Evolutionary conservation across 345 rosid species (phyloP), one percentile per base, ranked within the genome.

Genomic region (Populus pruinosa): DNA sequence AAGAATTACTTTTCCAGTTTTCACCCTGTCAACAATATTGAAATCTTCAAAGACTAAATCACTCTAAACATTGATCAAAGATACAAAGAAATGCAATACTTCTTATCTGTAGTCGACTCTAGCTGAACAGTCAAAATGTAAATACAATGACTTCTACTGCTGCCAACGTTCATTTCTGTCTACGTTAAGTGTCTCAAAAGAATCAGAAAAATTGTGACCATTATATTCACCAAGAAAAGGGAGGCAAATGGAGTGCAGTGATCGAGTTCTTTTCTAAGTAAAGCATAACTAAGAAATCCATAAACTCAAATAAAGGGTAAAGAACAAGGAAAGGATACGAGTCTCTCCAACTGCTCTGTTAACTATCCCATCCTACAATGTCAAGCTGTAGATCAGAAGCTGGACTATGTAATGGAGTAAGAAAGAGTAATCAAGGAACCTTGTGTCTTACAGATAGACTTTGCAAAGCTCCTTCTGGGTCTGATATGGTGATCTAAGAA

Each of bases 341-440:
- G 97, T 93, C 88, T 94, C 98, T 72, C 95, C 98, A 77, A 93
- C 92, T 59, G 95, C 91, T 81, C 97, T 91, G 77, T 91, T 94
- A 69, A 88, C 84, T 82, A 90, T 86, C 70, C 98, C 98, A 35
- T 76, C 81, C 98, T 94, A 91, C 84, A 87, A 66, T 79, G 75
- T 76, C 67, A 81, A 70, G 72, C 55, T 69, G 18, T 20, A 71
- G 8, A 73, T 86, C 70, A 86, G 85, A 83, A 82, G 73, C 44
- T 74, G 43, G 62, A 79, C 67, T 6, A 16, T n/a, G 55, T 71
- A 75, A 61, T 8, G 43, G 53, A 74, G 70, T 56, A 75, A 36
- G 33, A 74, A 74, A 55, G 70, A 66, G 70, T 55, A 50, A 27
- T 69, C 20, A 61, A 72, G 35, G 5, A 72, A 31, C 17, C 63